Conservation (phyloP, 345 rosid species). For the Moricandia arvensis region DNA sequence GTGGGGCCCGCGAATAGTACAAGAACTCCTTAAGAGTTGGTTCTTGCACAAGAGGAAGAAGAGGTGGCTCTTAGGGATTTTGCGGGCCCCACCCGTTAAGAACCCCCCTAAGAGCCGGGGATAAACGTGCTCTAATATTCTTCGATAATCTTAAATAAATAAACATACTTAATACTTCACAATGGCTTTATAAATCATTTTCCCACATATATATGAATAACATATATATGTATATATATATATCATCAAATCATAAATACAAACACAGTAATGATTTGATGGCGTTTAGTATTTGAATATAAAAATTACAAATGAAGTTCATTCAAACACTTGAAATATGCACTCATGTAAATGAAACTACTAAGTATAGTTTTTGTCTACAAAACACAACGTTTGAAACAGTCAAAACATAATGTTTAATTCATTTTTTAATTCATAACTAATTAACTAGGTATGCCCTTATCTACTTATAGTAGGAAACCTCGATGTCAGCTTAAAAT, state of each 20-base stretch:
- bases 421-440: neutral
- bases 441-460: neutral
- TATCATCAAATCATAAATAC: too few relatives aligned
- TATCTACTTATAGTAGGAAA: neutral
- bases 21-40: too few relatives aligned
- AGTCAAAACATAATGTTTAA: neutral
- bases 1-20: too few relatives aligned
- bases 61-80: too few relatives aligned
- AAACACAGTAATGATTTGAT: neutral
- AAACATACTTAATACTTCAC: neutral
- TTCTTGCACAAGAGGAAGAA: too few relatives aligned
- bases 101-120: too few relatives aligned
- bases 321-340: neutral
- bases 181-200: neutral
- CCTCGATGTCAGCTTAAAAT: neutral
- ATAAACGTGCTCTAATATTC: neutral
- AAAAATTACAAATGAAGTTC: neutral
- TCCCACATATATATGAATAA: neutral
- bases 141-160: neutral
- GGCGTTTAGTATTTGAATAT: neutral
- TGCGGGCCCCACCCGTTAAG: too few relatives aligned
- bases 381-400: neutral
- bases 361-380: neutral
- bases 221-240: too few relatives aligned
- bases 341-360: neutral